Evolutionary conservation across 768 basidiomycete species (phyloP), one percentile per base, ranked within the genome.

Genomic region (Boletus vermiculosoides): DNA sequence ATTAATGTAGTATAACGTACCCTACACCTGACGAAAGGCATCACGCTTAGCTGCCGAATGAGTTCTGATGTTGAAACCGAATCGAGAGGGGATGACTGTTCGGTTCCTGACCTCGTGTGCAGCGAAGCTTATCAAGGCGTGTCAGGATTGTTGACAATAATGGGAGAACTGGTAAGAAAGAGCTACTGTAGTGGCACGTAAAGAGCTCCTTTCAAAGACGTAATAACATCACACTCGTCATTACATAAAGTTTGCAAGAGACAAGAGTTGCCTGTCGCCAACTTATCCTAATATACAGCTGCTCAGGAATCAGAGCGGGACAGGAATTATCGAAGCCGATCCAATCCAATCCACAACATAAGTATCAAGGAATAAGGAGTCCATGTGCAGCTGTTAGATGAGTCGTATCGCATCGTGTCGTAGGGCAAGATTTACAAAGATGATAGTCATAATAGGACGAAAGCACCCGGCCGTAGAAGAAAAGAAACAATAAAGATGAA

Each of bases 391-490:
- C 42, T 57, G 56, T 72, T 44, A 52, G 51, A 57, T 4, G 15
- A 48, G 63, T 73, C 70, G 57, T 72, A 56, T 73, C 66, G 59
- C 62, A 55, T 70, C 68, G 61, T 45, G 40, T 56, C 58, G 54
- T 61, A 55, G 22, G 52, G 39, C 59, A 64, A 36, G 57, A 39
- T 57, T 52, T 66, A 62, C 62, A 61, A 12, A 37, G 61, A 52
- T 52, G 42, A 46, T 36, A 52, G 50, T 48, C 50, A 53, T 44
- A 52, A 49, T 39, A 41, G 50, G 45, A 52, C n/a, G 25, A 56
- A 58, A 49, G 58, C 55, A 54, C 55, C 60, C 30, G 33, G n/a
- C 12, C 4, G 31, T 48, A 50, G 40, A 49, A 54, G 60, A 40
- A 31, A 41, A 22, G 18, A 50, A 36, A 16, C 16, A 56, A 60